Base-by-base conservation (phyloP, 176 grass and related monocot species). In the Hsuehochloa calcarea region DNA sequence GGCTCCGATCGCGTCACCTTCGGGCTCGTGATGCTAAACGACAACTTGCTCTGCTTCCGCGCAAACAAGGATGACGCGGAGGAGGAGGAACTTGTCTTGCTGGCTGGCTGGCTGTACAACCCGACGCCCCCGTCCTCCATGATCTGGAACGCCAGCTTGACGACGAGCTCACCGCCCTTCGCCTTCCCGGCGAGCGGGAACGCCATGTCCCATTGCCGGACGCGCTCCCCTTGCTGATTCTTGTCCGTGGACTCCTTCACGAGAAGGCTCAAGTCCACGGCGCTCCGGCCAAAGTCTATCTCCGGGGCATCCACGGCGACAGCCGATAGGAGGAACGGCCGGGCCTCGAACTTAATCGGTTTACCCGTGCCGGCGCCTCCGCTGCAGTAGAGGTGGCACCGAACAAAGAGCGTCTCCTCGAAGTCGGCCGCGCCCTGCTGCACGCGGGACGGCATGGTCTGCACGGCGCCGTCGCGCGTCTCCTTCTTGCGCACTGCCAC, bases 91-190 rank as follows among this genome's bases (percentile, higher is more conserved):
- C 56, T 45, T n/a, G 63, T 74, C 26, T 78, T 89, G n/a, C 63
- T 60, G 5, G 25, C 37, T 1, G 86, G 70, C 35, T 94, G 91
- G 52, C 72, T 96, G 81, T 96, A 99, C 17, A 99, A 56, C n/a
- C 86, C 96, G 40, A 91, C 84, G 40, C 96, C 93, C 13, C 91
- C 84, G 35, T 94, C 90, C 12, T 99, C 96, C 90, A 99, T 99
- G 51, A 96, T 89, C 89, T 99, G 96, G 74, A 96, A 99, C 13
- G 91, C 82, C n/a, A 99, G 72, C 74, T 94, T 99, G 65, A 94
- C 79, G 8, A 92, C 51, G 56, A 99, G 79, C 41, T 99, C 88
- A 5, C 91, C 93, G 17, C 96, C 96, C 79, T 99, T 96, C 14
- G 96, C 96, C 86, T 99, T 99, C 2, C 96, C 93, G 3, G 72